Evolutionary conservation across 768 basidiomycete species (phyloP).

Genomic region (Macrolepiota dolichaula): DNA sequence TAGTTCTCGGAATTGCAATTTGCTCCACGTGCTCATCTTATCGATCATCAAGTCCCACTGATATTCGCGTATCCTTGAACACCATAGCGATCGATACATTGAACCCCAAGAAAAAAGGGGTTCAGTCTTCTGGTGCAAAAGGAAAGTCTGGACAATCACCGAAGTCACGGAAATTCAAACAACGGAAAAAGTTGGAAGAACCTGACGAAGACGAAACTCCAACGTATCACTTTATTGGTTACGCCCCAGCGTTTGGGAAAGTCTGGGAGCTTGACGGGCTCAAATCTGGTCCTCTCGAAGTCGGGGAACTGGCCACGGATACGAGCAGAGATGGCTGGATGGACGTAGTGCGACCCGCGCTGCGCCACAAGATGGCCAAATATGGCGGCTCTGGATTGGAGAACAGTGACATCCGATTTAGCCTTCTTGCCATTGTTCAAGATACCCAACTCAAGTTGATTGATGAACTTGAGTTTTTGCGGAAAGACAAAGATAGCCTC

Average conservation of each 20-base stretch:
- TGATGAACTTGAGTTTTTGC: constrained; percentile 53
- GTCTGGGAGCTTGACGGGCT: constrained; percentile 74
- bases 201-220: constrained; percentile 37
- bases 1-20: not conserved
- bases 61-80: constrained; percentile 51
- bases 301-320: constrained; percentile 43
- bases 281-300: constrained; percentile 59
- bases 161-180: constrained; percentile 1
- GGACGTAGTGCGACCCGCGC: constrained; percentile 56
- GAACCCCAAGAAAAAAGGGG: constrained; percentile 35
- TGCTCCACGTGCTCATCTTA: not conserved
- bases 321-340: constrained; percentile 42
- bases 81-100: constrained; percentile 42
- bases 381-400: constrained; percentile 44
- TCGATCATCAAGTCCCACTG: constrained; percentile 42
- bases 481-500: constrained; percentile 40
- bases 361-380: constrained; percentile 59
- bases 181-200: constrained; percentile 14
- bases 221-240: constrained; percentile 63
- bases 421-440: constrained; percentile 58
- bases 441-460: constrained; percentile 42
- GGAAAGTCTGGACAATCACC: not conserved
- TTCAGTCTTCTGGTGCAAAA: not conserved
- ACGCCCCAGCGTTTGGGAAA: constrained; percentile 57
- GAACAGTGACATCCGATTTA: constrained; percentile 51